Base-by-base conservation (phyloP, 176 grass and related monocot genomes). In the Phoenix roebelenii region DNA sequence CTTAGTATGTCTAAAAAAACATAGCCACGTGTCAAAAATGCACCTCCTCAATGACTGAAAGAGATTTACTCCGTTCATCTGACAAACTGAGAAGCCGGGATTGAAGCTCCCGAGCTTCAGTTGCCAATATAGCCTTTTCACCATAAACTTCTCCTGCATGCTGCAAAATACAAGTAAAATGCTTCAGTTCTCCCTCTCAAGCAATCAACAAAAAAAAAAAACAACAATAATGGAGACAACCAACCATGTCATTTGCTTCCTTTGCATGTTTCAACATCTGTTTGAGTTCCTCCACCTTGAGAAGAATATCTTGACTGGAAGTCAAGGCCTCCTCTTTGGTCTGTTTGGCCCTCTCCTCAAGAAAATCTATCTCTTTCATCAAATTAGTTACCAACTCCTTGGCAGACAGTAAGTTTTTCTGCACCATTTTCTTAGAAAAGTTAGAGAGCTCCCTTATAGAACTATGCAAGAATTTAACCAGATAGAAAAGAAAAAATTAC, bases 181-280 rank as follows among this genome's bases (percentile, higher is more conserved):
- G 25, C 58, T 44, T 63, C 12, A 75, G 53, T 56, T 16, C 59
- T 29, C 2, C 68, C 25, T 15, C 23, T 52, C 57, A 64, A 16
- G 26, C 15, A 65, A 2, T 15, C 49, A 25, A 23, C 19, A 3
- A 18, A 50, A 10, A 0, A 10, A 0, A 55, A 10, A 49, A 7
- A 54, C 53, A 1, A 64, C 16, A 26, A 49, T 39, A n/a, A 29
- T 52, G 6, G 50, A 52, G 24, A 66, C 44, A 20, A 82, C 28
- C 5, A 30, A 30, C 86, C 86, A 85, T 85, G 52, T 82, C 72
- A 66, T 90, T 85, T 76, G 74, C 75, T 68, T 82, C 82, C 52
- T 79, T 82, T 28, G 78, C 82, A 70, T 82, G 78, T 64, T 60
- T 73, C 58, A 82, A 54, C 82, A 79, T 85, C 63, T 82, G 75